Base-by-base conservation (phyloP, 1,284 basidiomycete genomes). In the Papiliotrema nemorosa region DNA sequence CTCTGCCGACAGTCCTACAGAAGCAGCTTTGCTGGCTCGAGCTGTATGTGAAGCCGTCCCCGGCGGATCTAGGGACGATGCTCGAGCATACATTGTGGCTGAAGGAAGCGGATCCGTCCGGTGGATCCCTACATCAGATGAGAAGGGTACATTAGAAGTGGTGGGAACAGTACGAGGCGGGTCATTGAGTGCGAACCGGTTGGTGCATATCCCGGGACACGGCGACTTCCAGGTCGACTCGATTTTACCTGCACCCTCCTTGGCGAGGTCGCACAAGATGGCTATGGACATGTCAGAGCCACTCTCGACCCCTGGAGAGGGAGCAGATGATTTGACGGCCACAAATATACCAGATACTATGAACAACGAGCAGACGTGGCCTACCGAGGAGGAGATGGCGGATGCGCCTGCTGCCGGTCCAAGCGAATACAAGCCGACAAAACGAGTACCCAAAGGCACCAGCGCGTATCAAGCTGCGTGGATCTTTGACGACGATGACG, bases 321-420 rank as follows among this genome's bases (percentile, higher is more conserved):
- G 83, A 1, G 89, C 88, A 1, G 94, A 98, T 70, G 94, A 93
- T 5, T 78, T 97, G 26, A 81, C 90, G 2, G 89, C 88, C 1
- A 86, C 83, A 53, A 97, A 97, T 66, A 84, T 86, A 27, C 88
- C 88, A 0, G 91, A 97, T 63, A 83, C 89, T 53, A 80, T 97
- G 74, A 84, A 81, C 14, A 94, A 94, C 67, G 94, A 98, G 67
- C 94, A 98, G 74, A 98, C 94, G 0, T 97, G 94, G 93, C 94
- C 94, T 0, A 97, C 92, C 0, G 92, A 97, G 69, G 94, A 97
- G 62, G 94, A 97, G 71, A 89, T 98, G 84, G 78, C 78, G 3
- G 77, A 72, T 3, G 74, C 67, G 69, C 24, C 29, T 12, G 12
- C 72, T 6, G 76, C 69, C 7, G 55, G 64, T 46, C 52, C 52